Evolutionary conservation across 1,284 basidiomycete genomes (phyloP).

Genomic region (Rhodotorula sp.): DNA sequence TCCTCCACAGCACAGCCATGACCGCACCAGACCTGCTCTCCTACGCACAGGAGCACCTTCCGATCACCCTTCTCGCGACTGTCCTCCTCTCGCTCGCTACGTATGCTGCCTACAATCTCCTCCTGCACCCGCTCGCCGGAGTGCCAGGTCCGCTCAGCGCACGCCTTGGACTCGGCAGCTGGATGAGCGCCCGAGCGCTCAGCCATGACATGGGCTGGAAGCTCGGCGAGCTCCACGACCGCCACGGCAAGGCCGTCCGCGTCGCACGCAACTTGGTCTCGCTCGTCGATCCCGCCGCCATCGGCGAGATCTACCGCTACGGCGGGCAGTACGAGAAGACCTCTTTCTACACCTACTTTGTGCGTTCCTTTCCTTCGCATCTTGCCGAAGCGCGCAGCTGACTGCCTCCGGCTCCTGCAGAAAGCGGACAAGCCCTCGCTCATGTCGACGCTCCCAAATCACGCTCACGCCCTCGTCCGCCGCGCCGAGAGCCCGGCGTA

Average conservation of each 20-base stretch:
- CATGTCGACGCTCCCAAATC: neutral
- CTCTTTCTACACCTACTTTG: neutral
- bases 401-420: neutral
- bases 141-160: neutral
- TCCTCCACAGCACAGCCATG: neutral
- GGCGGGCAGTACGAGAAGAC: neutral
- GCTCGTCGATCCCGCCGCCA: neutral
- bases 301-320: neutral
- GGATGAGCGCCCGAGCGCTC: neutral
- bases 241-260: neutral
- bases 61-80: neutral
- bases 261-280: neutral
- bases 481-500: neutral
- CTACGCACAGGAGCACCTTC: neutral
- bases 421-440: neutral
- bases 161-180: constrained; percentile 1
- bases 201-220: neutral
- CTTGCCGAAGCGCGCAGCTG: neutral
- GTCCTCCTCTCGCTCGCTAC: neutral
- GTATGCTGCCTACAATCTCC: neutral
- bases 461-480: neutral
- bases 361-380: neutral
- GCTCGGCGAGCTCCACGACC: constrained; percentile 1
- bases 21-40: neutral
- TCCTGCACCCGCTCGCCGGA: constrained; percentile 1